These are phyloP conservation scores for Phytophthora fragariaefolia DNA, from an alignment of 352 stramenopile species.

Conservation along the genomic window DNA sequence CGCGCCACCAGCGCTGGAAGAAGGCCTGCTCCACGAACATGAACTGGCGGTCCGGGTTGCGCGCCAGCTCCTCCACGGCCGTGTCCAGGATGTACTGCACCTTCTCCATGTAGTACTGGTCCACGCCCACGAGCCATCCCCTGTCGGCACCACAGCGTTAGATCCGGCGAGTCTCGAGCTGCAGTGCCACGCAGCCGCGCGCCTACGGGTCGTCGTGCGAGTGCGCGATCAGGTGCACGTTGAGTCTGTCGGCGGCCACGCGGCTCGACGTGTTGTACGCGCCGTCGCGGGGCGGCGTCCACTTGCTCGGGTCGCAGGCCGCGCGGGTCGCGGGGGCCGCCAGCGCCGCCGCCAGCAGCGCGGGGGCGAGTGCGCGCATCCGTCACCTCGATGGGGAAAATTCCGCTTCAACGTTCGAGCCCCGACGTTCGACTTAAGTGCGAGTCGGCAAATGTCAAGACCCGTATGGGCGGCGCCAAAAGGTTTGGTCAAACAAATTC, in stretches of 20 bases:
- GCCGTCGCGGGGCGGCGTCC: constrained; percentile 63
- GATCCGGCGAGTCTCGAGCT: no score
- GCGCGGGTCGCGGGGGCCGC: background rate
- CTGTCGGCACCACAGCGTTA: constrained; percentile 35
- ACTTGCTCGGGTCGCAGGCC: constrained; percentile 68
- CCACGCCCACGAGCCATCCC: constrained; percentile 96
- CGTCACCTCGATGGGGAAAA: constrained; percentile 11
- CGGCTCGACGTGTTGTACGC: constrained; percentile 72
- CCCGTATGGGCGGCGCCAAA: no score
- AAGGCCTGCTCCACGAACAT: constrained; percentile 97
- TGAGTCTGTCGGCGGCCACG: constrained; percentile 82
- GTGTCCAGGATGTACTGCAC: constrained; percentile 97
- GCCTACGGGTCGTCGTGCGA: constrained; percentile 94
- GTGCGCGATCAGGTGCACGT: constrained; percentile 97
- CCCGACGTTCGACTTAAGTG: no score
- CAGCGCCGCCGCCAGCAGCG: constrained; percentile 9
- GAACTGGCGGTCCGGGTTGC: constrained; percentile 93
- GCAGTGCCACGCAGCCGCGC: no score
- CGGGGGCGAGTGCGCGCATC: no score
- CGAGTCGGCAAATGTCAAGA: no score
- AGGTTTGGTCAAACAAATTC: no score
- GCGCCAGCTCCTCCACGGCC: constrained; percentile 85
- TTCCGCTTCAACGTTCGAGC: background rate
- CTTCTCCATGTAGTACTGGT: constrained; percentile 96
- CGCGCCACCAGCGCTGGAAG: constrained; percentile 97